These are phyloP conservation scores for Xylariaceae sp. DNA, from an alignment of 2,329 filamentous ascomycete genomes.

Conservation along the genomic window DNA sequence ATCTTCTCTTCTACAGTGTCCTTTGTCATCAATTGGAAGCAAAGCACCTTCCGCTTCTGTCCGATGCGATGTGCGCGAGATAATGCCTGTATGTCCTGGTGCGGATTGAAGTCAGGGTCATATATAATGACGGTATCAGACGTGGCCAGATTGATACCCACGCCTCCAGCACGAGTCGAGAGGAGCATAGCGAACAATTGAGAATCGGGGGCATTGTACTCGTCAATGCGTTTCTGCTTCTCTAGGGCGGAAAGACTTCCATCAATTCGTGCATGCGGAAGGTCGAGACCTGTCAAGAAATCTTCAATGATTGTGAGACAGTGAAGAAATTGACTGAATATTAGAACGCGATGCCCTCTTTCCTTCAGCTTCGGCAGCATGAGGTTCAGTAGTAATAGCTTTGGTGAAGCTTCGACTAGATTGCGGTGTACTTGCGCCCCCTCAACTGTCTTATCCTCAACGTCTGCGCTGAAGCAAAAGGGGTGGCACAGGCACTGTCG, in stretches of 20 bases:
- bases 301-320: constrained; percentile 91
- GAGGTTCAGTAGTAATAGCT: constrained; percentile 76
- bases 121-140: constrained; percentile 98
- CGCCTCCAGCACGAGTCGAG: constrained; percentile 90
- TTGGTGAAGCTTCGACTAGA: constrained; percentile 85
- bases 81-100: constrained; percentile 94
- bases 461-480: constrained; percentile 85
- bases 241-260: constrained; percentile 76
- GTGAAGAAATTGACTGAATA: constrained; percentile 92
- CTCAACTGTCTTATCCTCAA: constrained; percentile 71
- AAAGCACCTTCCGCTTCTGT: constrained; percentile 91
- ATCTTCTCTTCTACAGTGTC: constrained; percentile 91
- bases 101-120: constrained; percentile 95
- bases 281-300: constrained; percentile 72
- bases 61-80: constrained; percentile 94
- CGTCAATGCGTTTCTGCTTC: constrained; percentile 92
- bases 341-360: constrained; percentile 82
- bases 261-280: constrained; percentile 77
- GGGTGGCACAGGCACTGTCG: constrained; percentile 94
- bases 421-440: constrained; percentile 67
- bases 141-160: constrained; percentile 95
- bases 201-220: constrained; percentile 83
- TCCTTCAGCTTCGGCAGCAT: constrained; percentile 85
- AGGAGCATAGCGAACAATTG: constrained; percentile 84
- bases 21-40: constrained; percentile 90